phyloP scores from a whole-genome alignment of 768 basidiomycete genomes.

The Boletus rubescentipes region DNA sequence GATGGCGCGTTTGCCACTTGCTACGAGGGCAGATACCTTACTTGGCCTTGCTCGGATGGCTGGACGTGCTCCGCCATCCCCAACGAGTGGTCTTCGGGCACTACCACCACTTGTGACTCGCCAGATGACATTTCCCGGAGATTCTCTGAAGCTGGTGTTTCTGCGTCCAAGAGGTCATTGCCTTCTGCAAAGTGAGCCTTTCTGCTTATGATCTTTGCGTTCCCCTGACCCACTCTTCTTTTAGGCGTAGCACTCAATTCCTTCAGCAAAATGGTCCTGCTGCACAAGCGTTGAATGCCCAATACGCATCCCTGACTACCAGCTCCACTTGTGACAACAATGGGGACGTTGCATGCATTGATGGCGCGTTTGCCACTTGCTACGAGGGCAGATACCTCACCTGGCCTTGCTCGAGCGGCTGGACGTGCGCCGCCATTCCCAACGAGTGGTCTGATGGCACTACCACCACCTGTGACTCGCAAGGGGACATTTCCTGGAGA shows the following conservation, averaged over 20 bases:
- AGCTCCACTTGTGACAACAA: conserved; percentile 18
- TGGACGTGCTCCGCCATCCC: conserved; percentile 27
- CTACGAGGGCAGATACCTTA: conserved; percentile 13
- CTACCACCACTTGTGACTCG: conserved; percentile 20
- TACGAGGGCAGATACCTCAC: conserved; percentile 12
- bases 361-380: conserved; percentile 18
- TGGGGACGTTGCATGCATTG: conserved; percentile 21
- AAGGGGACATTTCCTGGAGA: conserved; percentile 16
- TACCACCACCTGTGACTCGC: conserved; percentile 18
- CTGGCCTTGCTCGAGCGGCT: conserved; percentile 10
- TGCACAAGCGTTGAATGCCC: conserved; percentile 24
- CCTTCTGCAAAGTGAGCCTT: too few relatives aligned
- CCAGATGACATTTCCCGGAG: conserved; percentile 1
- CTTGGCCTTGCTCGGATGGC: conserved; percentile 6
- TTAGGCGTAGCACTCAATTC: conserved; percentile 14
- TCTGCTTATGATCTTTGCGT: not conserved
- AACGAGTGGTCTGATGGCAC: conserved; percentile 19
- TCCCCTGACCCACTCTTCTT: not conserved
- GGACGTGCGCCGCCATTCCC: conserved; percentile 25
- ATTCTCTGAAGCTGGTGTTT: conserved; percentile 14
- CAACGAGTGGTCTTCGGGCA: conserved; percentile 23
- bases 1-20: conserved; percentile 15
- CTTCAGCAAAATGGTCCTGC: conserved; percentile 27
- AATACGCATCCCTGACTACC: conserved; percentile 15
- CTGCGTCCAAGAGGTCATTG: conserved; percentile 1